Evolutionary conservation across 2,329 filamentous ascomycete species (phyloP).

Genomic region (Metarhizium guizhouense): DNA sequence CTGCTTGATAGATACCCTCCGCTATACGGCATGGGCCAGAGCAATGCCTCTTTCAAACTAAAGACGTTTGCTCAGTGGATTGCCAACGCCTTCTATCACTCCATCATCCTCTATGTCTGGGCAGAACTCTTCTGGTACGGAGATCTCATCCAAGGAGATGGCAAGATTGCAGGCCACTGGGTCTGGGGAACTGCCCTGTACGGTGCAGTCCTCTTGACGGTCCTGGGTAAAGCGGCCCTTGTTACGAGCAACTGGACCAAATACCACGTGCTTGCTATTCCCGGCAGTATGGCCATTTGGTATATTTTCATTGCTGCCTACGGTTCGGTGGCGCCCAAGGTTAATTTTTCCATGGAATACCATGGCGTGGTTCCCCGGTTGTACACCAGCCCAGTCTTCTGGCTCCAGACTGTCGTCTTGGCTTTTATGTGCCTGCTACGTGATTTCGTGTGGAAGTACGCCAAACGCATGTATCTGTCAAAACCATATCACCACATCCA

Average conservation of each 20-base stretch:
- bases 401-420: conserved; percentile 77
- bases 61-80: conserved; percentile 93
- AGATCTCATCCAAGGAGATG: conserved; percentile 71
- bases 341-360: conserved; percentile 76
- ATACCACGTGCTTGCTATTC: conserved; percentile 91
- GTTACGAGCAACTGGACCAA: conserved; percentile 99
- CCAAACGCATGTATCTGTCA: conserved; percentile 92
- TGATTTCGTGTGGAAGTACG: conserved; percentile 95
- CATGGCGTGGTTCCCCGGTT: conserved; percentile 73
- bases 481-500: conserved; percentile 97
- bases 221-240: conserved; percentile 87
- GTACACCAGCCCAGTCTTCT: conserved; percentile 78
- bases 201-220: conserved; percentile 84
- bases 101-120: conserved; percentile 82
- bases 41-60: conserved; percentile 86
- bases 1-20: conserved; percentile 93
- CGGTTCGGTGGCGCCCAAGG: conserved; percentile 73
- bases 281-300: conserved; percentile 88
- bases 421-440: conserved; percentile 74
- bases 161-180: conserved; percentile 85
- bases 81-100: conserved; percentile 90
- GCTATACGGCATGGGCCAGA: conserved; percentile 86
- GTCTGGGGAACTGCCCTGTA: conserved; percentile 96
- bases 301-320: conserved; percentile 83
- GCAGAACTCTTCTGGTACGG: conserved; percentile 72